Percentiles rank a stretch among this genome's conserved stretches.
Conservation (phyloP, 371 early-diverging fungal species). For the Actinomortierella ambigua region DNA sequence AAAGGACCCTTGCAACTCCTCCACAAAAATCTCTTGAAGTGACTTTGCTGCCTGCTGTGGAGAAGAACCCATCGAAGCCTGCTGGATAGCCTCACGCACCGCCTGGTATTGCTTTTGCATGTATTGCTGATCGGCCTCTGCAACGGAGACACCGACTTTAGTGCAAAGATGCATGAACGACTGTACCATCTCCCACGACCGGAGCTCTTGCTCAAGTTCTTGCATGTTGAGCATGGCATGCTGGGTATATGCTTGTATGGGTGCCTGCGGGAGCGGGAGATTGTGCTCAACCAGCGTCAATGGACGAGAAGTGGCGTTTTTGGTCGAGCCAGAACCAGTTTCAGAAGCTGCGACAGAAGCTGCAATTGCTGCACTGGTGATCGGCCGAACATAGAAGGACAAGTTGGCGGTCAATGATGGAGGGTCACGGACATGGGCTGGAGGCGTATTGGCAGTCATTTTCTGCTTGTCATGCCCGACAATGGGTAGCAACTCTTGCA, state of each 20-base stretch:
- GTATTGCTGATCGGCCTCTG: constrained; percentile 18
- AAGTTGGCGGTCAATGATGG: constrained; percentile 4
- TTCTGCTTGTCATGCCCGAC: constrained; percentile 18
- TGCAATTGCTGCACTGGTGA: background rate
- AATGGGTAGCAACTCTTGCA: constrained; percentile 32
- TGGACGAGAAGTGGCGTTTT: no score
- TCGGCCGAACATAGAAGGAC: constrained; percentile 20
- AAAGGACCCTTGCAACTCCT: constrained; percentile 35
- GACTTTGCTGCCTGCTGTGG: constrained; percentile 15
- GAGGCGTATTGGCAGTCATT: background rate
- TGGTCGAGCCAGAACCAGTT: no score
- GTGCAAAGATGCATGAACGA: constrained; percentile 38
- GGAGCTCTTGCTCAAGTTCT: constrained; percentile 27
- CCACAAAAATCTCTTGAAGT: constrained; percentile 27
- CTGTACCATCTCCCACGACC: constrained; percentile 42
- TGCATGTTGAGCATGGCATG: no score
- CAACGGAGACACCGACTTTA: constrained; percentile 37
- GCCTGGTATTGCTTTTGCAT: constrained; percentile 5
- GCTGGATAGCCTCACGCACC: constrained; percentile 13
- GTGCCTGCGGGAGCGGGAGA: constrained; percentile 5
- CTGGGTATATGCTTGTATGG: no score
- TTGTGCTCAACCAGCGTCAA: constrained; percentile 17
- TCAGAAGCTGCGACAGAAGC: background rate
- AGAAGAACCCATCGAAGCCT: background rate
- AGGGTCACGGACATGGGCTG: background rate